phyloP scores from a whole-genome alignment of 2,329 filamentous ascomycete genomes.

The Sarocladiaceae sp. region DNA sequence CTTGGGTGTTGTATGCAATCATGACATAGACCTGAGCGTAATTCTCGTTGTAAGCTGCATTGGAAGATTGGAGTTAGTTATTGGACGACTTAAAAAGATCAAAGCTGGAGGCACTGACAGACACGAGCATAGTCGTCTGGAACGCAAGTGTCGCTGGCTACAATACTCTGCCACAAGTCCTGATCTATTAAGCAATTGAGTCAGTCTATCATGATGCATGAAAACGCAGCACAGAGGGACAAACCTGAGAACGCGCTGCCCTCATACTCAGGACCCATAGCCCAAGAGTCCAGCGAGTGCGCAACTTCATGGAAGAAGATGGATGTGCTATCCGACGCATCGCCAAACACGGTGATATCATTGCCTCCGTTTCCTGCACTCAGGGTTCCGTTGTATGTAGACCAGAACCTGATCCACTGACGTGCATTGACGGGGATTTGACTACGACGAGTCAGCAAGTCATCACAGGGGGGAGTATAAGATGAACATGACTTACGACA shows the following conservation, averaged over 20 bases:
- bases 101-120: not conserved
- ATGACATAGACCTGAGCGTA: constrained; percentile 2
- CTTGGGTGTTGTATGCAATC: constrained; percentile 4
- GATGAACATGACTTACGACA: not conserved
- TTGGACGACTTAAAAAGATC: not conserved
- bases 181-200: not conserved
- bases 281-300: constrained; percentile 3
- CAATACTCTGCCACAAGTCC: not conserved
- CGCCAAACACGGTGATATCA: constrained; percentile 4
- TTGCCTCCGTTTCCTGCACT: constrained; percentile 2
- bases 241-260: constrained; percentile 2
- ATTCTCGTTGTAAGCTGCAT: constrained; percentile 1
- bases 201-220: not conserved
- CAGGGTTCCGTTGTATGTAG: not conserved
- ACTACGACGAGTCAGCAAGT: not conserved
- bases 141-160: constrained; percentile 2
- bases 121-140: not conserved
- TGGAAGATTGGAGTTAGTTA: too few relatives aligned
- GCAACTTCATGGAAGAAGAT: constrained; percentile 6
- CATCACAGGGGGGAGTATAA: not conserved
- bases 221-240: not conserved
- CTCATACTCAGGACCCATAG: constrained; percentile 3
- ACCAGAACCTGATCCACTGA: constrained; percentile 6
- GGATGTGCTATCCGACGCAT: not conserved
- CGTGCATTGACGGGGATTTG: not conserved